Evolutionary conservation across 371 early-diverging fungal genomes (phyloP).

Genomic region (Smittium mucronatum): DNA sequence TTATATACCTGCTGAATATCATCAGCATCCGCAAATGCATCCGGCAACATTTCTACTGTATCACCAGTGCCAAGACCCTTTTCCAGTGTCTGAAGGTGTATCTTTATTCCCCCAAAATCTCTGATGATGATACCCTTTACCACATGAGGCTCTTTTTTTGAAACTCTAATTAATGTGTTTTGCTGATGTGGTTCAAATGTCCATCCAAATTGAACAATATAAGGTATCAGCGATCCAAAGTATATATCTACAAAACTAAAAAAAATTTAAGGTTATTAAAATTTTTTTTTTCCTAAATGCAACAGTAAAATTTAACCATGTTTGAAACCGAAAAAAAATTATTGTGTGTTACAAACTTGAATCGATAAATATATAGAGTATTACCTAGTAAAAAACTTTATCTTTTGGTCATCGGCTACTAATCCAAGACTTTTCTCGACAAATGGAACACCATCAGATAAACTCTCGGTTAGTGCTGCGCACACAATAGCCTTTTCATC

Average conservation of each 20-base stretch:
- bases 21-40: constrained; percentile 41
- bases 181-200: constrained; percentile 64
- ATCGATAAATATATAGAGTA: constrained; percentile 20
- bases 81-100: constrained; percentile 41
- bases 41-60: constrained; percentile 40
- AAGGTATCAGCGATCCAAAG: constrained; percentile 49
- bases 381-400: constrained; percentile 41
- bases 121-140: constrained; percentile 52
- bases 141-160: constrained; percentile 28
- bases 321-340: too few species aligned
- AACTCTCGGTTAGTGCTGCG: constrained; percentile 48
- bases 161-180: constrained; percentile 47
- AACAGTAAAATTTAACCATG: too few species aligned
- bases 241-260: constrained; percentile 24
- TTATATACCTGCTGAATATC: constrained; percentile 42
- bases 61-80: constrained; percentile 16
- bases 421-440: constrained; percentile 40
- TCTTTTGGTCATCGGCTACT: constrained; percentile 38
- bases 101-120: constrained; percentile 63
- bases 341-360: too few species aligned
- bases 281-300: too few species aligned
- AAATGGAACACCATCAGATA: constrained; percentile 37
- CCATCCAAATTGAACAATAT: constrained; percentile 48
- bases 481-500: constrained; percentile 46
- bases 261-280: too few species aligned